Conservation (phyloP, 768 basidiomycete genomes). For the Cystofilobasidium capitatum region DNA sequence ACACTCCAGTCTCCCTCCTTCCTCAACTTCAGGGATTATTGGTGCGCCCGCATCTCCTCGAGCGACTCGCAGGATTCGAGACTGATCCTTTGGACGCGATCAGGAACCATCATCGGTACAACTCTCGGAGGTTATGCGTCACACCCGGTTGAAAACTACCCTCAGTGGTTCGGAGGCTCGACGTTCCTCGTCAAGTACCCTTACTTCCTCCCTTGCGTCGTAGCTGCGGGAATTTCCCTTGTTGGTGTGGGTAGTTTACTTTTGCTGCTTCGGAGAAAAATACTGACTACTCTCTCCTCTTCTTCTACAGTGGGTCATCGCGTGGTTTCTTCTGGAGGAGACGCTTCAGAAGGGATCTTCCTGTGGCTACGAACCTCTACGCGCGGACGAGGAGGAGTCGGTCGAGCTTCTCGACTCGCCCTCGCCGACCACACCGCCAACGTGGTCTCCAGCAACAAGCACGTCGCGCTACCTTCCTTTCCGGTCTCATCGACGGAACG, state of each 20-base stretch:
- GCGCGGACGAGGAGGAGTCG: conserved; percentile 2
- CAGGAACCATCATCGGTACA: conserved; percentile 11
- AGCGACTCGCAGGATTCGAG: no score
- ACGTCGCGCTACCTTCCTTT: neutral
- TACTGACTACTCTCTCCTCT: neutral
- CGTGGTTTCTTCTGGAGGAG: conserved; percentile 15
- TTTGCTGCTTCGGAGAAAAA: neutral
- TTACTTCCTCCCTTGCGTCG: conserved; percentile 15
- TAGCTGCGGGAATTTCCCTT: neutral
- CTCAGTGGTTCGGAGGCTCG: conserved; percentile 11
- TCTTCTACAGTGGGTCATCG: conserved; percentile 12
- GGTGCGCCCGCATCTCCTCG: no score
- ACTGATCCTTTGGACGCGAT: no score
- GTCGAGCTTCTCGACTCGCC: conserved; percentile 15
- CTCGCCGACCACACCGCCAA: neutral
- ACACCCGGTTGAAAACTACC: conserved; percentile 17
- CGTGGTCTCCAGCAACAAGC: neutral
- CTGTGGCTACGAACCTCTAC: neutral
- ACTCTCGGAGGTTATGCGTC: conserved; percentile 15
- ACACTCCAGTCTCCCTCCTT: neutral
- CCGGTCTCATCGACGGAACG: neutral
- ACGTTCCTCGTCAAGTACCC: conserved; percentile 10
- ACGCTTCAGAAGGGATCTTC: neutral
- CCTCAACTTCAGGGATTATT: neutral
- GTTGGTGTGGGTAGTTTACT: neutral